Base-by-base conservation (phyloP, 2,329 filamentous ascomycete species). In the Keithomyces neogunnii region DNA sequence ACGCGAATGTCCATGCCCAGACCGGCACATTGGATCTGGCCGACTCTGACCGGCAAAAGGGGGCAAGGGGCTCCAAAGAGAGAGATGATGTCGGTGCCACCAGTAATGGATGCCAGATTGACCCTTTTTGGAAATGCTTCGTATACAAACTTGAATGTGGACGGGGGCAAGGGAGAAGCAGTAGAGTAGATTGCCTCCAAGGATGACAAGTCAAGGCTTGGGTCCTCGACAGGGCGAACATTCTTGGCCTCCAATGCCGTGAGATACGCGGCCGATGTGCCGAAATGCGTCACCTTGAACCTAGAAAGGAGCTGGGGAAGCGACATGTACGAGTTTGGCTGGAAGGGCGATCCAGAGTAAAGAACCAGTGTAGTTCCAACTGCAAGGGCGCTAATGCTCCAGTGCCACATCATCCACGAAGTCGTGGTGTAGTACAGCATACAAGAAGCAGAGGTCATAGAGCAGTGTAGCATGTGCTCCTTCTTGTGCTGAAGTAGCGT, bases 331-430 rank as follows among this genome's bases (percentile, higher is more conserved):
- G 87, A 87, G 52, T 86, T 75, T 0, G 87, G 88, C 47, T 79
- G 78, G 73, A 97, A 97, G 0, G 93, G 93, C 0, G 89, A 95
- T 46, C 93, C 93, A 49, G 95, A 89, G 69, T 96, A 99, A 3
- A 97, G 77, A 26, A 97, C 78, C 10, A 97, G 74, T 0, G 89
- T 92, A 9, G 88, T 81, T 49, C 92, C 92, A 32, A 82, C 84
- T 8, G 91, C 88, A 3, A 97, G 81, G 5, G 85, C 89, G 1
- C 89, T 92, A 26, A 96, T 80, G 40, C 91, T 84, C 91, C 92
- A 97, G 66, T 97, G 92, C 90, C 91, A 96, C 92, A 97, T 97
- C 91, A 99, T 97, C 93, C 91, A 96, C 0, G 89, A 95, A 9
- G 86, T 90, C 3, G 91, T 96, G 1, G 90, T 96, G 71, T 91